Evolutionary conservation across 2,329 filamentous ascomycete species (phyloP), one percentile per base, ranked within the genome.

Genomic region (Ophiostoma himal-ulmi): DNA sequence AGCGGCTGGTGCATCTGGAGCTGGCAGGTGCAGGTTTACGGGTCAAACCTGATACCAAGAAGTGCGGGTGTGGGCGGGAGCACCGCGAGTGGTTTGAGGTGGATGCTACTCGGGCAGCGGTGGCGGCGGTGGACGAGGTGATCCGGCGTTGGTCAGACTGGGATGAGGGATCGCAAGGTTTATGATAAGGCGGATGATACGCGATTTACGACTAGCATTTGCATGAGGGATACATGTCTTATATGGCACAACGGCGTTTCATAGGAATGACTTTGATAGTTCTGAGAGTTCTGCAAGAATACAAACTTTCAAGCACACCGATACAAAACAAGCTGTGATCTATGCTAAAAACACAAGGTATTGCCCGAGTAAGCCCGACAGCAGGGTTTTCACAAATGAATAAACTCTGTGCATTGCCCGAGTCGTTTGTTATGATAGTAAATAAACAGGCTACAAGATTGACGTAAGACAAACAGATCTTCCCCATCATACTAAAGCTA

Each of bases 21-120:
- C 84, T 98, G n/a, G 84, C 83, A 79, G 79, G 88, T 81, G 71
- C 88, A 84, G 81, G 86, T 1, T 73, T 88, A 72, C 81, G 87
- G 72, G 77, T 84, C 62, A 65, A 65, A 36, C 62, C 62, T 75
- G 79, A 81, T 70, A 80, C 88, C 78, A 79, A 80, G 22, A 86
- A 86, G 69, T 99, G 95, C 76, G 83, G 83, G 1, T 99, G 95
- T 77, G 93, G 93, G 1, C 89, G 89, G 76, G 89, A 93, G 75
- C 95, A 99, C 79, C 84, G 90, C 69, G 95, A 99, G 81, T 99
- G 94, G 94, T 99, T 99, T 78, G 91, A 96, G 80, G 89, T 97
- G 0, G 88, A 92, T 73, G 91, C 92, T 0, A 89, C 83, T 30
- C 86, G 89, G 73, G 84, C 89, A 37, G 91, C 89, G 0, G 84